Conservation (phyloP, 2,329 filamentous ascomycete species). For the Pseudonectria foliicola region DNA sequence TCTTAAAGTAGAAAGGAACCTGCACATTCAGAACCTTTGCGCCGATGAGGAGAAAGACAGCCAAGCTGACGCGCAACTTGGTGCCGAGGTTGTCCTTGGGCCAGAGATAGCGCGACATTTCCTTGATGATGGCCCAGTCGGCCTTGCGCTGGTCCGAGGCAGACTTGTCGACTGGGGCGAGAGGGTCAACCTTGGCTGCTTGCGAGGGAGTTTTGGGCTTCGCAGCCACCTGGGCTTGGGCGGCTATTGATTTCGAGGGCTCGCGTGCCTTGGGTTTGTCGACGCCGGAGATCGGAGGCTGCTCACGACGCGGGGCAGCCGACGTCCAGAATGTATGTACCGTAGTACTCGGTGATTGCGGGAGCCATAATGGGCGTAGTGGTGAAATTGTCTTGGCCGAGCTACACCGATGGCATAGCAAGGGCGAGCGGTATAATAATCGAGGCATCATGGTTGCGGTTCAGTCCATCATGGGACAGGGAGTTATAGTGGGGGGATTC, state of each 20-base stretch:
- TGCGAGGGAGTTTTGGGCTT: slow-evolving; percentile 13
- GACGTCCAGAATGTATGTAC: slow-evolving; percentile 27
- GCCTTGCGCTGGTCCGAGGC: slow-evolving; percentile 88
- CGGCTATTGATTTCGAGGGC: slow-evolving; percentile 11
- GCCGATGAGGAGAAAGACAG: slow-evolving; percentile 76
- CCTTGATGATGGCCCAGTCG: slow-evolving; percentile 97
- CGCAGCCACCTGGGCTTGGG: slow-evolving; percentile 13
- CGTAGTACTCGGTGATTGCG: slow-evolving; percentile 19
- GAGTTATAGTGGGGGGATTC: slow-evolving; percentile 16
- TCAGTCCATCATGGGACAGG: slow-evolving; percentile 21
- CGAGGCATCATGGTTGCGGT: slow-evolving; percentile 29
- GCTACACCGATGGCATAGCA: slow-evolving; percentile 26
- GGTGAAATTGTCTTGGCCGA: slow-evolving; percentile 14
- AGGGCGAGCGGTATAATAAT: slow-evolving; percentile 26
- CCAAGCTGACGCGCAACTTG: slow-evolving; percentile 75
- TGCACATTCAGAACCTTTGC: slow-evolving; percentile 96
- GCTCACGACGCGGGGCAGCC: slow-evolving; percentile 22
- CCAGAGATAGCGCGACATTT: slow-evolving; percentile 96
- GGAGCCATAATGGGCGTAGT: slow-evolving; percentile 22
- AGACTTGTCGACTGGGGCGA: slow-evolving; percentile 36
- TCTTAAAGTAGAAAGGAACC: slow-evolving; percentile 98
- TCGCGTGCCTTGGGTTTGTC: slow-evolving; percentile 7
- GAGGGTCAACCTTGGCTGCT: slow-evolving; percentile 23
- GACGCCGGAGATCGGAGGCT: slow-evolving; percentile 11
- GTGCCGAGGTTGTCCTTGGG: slow-evolving; percentile 71